Conservation (phyloP, 139 green algal species). For the Coelastrella sp. region DNA sequence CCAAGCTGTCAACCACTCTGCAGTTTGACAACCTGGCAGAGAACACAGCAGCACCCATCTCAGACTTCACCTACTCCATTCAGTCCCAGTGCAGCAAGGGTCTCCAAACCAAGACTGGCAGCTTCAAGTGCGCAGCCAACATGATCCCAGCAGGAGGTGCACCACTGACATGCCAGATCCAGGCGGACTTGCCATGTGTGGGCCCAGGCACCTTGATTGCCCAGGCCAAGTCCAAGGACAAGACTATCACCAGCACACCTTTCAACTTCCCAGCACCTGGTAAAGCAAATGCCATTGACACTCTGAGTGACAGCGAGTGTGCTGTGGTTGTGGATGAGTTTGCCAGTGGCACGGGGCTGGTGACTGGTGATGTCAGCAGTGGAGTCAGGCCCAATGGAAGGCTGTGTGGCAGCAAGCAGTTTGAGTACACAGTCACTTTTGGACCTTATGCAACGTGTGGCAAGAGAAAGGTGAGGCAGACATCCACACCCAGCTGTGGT, state of each 20-base stretch:
- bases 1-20: slow-evolving; percentile 18
- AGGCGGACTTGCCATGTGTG: not conserved
- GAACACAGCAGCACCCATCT: not conserved
- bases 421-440: slow-evolving; percentile 28
- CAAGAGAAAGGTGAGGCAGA: slow-evolving; percentile 31
- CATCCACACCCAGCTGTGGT: too few relatives aligned
- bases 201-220: slow-evolving; percentile 1
- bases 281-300: not conserved
- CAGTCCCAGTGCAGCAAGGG: not conserved
- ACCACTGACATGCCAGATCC: slow-evolving; percentile 10
- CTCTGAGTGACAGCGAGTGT: not conserved
- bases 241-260: not conserved
- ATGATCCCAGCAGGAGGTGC: slow-evolving; percentile 33
- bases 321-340: slow-evolving; percentile 28
- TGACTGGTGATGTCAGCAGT: not conserved
- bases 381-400: slow-evolving; percentile 34
- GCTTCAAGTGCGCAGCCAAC: slow-evolving; percentile 9
- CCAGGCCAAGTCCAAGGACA: not conserved
- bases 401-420: slow-evolving; percentile 36
- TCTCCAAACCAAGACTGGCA: not conserved
- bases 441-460: slow-evolving; percentile 32
- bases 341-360: not conserved
- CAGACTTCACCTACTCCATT: not conserved
- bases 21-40: slow-evolving; percentile 21
- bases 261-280: slow-evolving; percentile 38